Percentiles rank a stretch among this genome's conserved stretches.
Conservation (phyloP, 176 grass and related monocot genomes). For the Luzula sylvatica region DNA sequence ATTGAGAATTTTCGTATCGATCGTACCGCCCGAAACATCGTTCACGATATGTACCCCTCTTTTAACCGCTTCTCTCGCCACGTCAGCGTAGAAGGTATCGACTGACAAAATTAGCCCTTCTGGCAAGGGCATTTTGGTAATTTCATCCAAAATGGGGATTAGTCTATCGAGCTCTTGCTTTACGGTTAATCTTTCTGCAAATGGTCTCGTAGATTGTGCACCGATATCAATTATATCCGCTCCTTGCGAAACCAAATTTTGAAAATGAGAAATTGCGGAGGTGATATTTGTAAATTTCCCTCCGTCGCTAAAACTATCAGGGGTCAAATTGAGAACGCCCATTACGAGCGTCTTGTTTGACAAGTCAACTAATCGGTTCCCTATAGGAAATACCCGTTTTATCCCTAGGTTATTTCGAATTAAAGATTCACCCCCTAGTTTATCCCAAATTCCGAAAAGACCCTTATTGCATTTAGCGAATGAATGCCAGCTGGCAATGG, state of each 20-base stretch:
- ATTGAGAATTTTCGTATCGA: conserved; percentile 62
- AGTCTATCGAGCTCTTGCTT: conserved; percentile 67
- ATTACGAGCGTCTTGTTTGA: conserved; percentile 57
- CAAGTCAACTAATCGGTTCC: conserved; percentile 48
- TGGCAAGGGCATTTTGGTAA: conserved; percentile 48
- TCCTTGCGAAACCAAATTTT: conserved; percentile 57
- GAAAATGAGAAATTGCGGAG: conserved; percentile 46
- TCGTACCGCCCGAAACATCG: conserved; percentile 62
- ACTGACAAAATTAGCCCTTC: conserved; percentile 64
- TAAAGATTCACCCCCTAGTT: conserved; percentile 66
- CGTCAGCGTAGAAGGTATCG: conserved; percentile 77
- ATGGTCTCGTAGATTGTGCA: conserved; percentile 84
- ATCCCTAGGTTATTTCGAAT: conserved; percentile 59
- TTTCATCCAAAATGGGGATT: conserved; percentile 54
- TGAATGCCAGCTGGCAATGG: conserved; percentile 58
- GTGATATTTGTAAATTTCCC: conserved; percentile 60
- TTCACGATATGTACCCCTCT: conserved; percentile 76
- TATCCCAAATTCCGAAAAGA: conserved; percentile 58
- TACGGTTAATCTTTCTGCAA: conserved; percentile 50
- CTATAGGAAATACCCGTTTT: conserved; percentile 53
- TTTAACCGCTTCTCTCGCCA: conserved; percentile 65
- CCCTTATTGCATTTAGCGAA: conserved; percentile 39
- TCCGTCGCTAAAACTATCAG: conserved; percentile 87
- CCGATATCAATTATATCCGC: conserved; percentile 90
- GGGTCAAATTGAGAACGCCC: conserved; percentile 84